Evolutionary conservation across 2,329 filamentous ascomycete genomes (phyloP).

Genomic region (Myriosclerotinia curreyana): DNA sequence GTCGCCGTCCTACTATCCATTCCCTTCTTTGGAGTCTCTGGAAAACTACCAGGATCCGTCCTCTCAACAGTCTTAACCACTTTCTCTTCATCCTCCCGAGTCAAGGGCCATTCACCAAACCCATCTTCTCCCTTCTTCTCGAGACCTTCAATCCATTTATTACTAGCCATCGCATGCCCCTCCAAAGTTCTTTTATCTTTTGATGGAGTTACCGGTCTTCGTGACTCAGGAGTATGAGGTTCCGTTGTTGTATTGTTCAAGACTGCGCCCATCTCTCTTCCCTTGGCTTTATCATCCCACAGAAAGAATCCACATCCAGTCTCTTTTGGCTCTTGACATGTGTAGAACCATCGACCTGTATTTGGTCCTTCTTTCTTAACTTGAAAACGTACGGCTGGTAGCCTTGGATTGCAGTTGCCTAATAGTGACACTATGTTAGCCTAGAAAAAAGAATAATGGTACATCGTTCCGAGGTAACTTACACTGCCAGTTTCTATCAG

Average conservation of each 20-base stretch:
- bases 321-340: constrained; percentile 48
- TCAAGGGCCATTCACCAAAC: constrained; percentile 34
- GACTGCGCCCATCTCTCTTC: constrained; percentile 46
- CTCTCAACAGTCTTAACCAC: constrained; percentile 25
- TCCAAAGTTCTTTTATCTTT: constrained; percentile 28
- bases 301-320: constrained; percentile 55
- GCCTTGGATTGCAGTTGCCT: constrained; percentile 25
- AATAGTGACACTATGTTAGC: background rate
- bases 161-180: constrained; percentile 24
- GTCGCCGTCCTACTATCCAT: constrained; percentile 29
- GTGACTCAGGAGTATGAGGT: constrained; percentile 20
- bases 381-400: constrained; percentile 31
- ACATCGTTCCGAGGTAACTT: background rate
- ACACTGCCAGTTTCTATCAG: constrained; percentile 23
- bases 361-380: constrained; percentile 51
- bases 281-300: constrained; percentile 53
- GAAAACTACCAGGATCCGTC: constrained; percentile 19
- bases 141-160: constrained; percentile 26
- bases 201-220: constrained; percentile 23
- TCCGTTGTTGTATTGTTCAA: constrained; percentile 48
- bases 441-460: background rate
- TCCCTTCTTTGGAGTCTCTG: constrained; percentile 35
- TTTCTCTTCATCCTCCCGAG: constrained; percentile 29
- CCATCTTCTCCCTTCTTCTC: constrained; percentile 32
- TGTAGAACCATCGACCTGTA: constrained; percentile 52